Conservation (phyloP, 192 early-diverging fungal genomes). For the Entomortierella parvispora region DNA sequence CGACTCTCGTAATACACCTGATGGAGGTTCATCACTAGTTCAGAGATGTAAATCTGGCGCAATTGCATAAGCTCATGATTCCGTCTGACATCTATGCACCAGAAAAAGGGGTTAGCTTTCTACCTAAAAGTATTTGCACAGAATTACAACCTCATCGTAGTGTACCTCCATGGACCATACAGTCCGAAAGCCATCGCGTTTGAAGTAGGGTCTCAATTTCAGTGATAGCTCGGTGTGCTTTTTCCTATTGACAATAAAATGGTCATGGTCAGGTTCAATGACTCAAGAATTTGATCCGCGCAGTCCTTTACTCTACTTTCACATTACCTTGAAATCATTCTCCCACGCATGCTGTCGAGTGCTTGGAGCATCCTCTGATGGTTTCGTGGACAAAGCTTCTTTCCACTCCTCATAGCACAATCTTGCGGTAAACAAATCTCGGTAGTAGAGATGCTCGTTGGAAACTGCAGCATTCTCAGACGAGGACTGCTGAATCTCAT, state of each 20-base stretch:
- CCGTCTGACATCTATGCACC: constrained; percentile 30
- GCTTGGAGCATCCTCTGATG: not conserved
- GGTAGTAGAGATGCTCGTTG: constrained; percentile 30
- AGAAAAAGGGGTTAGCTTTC: too few relatives aligned
- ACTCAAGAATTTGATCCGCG: not conserved
- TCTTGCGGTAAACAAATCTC: constrained; percentile 25
- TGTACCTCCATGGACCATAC: constrained; percentile 30
- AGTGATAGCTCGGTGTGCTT: constrained; percentile 13
- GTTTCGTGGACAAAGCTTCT: constrained; percentile 1
- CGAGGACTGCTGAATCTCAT: not conserved
- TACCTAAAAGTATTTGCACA: not conserved
- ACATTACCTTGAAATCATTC: constrained; percentile 13
- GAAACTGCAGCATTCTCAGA: constrained; percentile 8
- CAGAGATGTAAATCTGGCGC: constrained; percentile 70
- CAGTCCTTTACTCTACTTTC: too few relatives aligned
- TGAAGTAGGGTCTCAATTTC: constrained; percentile 33
- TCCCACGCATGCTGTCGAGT: constrained; percentile 20
- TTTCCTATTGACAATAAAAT: constrained; percentile 7
- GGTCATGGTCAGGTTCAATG: not conserved
- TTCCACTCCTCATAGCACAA: constrained; percentile 26
- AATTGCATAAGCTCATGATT: constrained; percentile 54
- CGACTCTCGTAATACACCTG: constrained; percentile 73
- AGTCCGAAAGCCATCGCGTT: constrained; percentile 42
- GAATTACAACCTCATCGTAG: not conserved
- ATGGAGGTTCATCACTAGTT: constrained; percentile 75